Conservation (phyloP, 805 yeast species). For the Alloascoidea africana region DNA sequence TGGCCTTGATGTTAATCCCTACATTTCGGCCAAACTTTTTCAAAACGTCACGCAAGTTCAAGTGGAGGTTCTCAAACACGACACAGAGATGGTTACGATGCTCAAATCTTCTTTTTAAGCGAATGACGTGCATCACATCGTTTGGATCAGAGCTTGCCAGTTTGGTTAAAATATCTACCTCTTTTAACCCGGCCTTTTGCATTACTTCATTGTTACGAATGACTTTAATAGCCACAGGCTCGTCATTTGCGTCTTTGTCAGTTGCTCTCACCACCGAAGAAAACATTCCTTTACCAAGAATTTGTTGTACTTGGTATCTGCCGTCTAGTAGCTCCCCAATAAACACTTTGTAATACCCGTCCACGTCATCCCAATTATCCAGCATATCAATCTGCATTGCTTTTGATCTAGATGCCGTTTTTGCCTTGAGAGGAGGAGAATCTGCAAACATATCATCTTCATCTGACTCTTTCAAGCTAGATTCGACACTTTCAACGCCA, state of each 20-base stretch:
- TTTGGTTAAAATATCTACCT: slow-evolving; percentile 61
- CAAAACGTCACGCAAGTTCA: slow-evolving; percentile 59
- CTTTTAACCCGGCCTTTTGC: slow-evolving; percentile 55
- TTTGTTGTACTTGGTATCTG: slow-evolving; percentile 14
- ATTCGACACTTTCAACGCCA: not conserved
- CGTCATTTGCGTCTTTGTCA: slow-evolving; percentile 10
- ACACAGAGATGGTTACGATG: slow-evolving; percentile 78
- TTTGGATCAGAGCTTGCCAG: slow-evolving; percentile 44
- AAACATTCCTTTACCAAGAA: slow-evolving; percentile 19
- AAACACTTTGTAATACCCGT: slow-evolving; percentile 18
- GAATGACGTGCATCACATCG: slow-evolving; percentile 47
- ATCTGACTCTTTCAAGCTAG: slow-evolving; percentile 7
- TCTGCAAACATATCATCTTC: slow-evolving; percentile 9
- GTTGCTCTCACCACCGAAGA: slow-evolving; percentile 18
- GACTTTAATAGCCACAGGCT: slow-evolving; percentile 33
- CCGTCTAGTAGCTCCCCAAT: slow-evolving; percentile 17
- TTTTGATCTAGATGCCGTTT: slow-evolving; percentile 9
- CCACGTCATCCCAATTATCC: slow-evolving; percentile 19
- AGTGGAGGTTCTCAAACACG: slow-evolving; percentile 70
- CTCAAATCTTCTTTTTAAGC: slow-evolving; percentile 60
- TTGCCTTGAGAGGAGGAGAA: slow-evolving; percentile 1
- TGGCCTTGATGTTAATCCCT: slow-evolving; percentile 59
- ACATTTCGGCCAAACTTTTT: slow-evolving; percentile 75
- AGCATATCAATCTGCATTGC: slow-evolving; percentile 6
- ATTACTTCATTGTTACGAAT: slow-evolving; percentile 61